Percentiles rank a stretch among this genome's conserved stretches.
Evolutionary conservation across 2,329 filamentous ascomycete species (phyloP).

Genomic region (Ampelomyces quisqualis): DNA sequence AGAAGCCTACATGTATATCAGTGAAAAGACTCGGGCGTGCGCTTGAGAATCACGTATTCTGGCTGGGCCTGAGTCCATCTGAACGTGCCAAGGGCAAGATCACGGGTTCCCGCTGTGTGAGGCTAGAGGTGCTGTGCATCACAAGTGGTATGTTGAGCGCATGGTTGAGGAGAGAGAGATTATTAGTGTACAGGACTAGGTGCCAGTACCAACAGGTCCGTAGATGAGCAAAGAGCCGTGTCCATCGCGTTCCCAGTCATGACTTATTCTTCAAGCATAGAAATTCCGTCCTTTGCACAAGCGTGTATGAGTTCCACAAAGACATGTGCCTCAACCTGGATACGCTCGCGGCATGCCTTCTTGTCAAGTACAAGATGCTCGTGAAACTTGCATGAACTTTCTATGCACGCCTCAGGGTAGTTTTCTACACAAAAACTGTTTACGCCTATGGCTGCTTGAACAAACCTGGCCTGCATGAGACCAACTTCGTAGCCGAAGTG

Average conservation of each 20-base stretch:
- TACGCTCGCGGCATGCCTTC: slow-evolving; percentile 6
- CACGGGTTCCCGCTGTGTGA: too few species aligned
- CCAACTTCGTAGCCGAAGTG: slow-evolving; percentile 2
- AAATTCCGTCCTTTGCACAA: slow-evolving; percentile 1
- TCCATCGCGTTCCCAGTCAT: too few species aligned
- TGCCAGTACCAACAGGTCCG: too few species aligned
- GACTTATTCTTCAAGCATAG: not conserved
- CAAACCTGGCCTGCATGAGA: not conserved
- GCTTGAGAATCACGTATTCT: too few species aligned
- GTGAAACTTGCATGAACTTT: slow-evolving; percentile 1
- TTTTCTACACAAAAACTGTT: not conserved
- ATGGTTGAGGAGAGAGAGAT: too few species aligned
- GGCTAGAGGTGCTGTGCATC: too few species aligned
- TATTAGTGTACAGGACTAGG: too few species aligned
- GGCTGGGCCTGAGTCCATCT: too few species aligned
- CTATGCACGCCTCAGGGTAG: not conserved
- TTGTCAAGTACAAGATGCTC: slow-evolving; percentile 2
- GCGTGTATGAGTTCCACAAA: slow-evolving; percentile 5
- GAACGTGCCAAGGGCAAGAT: too few species aligned
- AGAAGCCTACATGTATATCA: too few species aligned
- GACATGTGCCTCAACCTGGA: slow-evolving; percentile 2
- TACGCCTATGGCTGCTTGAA: not conserved
- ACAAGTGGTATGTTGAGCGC: too few species aligned
- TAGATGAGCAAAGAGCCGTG: not conserved
- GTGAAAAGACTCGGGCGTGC: too few species aligned